Conservation (phyloP, 2,329 filamentous ascomycete genomes). For the Penicillium sp. region DNA sequence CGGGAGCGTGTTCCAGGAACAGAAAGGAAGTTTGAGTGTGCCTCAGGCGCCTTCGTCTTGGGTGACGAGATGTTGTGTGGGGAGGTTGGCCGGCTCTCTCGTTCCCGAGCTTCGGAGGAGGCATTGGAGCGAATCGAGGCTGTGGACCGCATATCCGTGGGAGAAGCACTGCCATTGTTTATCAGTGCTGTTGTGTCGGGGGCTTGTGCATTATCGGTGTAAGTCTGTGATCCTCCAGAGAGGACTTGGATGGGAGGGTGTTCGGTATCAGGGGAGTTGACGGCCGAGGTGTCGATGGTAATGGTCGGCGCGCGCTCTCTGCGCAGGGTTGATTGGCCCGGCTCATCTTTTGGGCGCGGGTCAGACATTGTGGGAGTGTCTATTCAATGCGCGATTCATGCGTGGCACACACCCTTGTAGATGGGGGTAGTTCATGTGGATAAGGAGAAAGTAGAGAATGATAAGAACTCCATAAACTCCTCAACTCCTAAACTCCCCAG, state of each 20-base stretch:
- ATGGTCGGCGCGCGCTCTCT: conserved; percentile 54
- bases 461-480: not conserved
- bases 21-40: conserved; percentile 58
- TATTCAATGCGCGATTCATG: conserved; percentile 21
- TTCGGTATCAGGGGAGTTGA: conserved; percentile 42
- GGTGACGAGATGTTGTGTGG: conserved; percentile 69
- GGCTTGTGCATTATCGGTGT: conserved; percentile 37
- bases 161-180: conserved; percentile 38
- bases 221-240: conserved; percentile 40
- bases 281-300: conserved; percentile 58
- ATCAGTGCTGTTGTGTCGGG: conserved; percentile 32
- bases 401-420: conserved; percentile 4
- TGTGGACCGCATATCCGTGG: conserved; percentile 53
- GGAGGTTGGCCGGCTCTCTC: conserved; percentile 61
- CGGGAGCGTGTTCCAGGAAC: conserved; percentile 64
- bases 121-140: conserved; percentile 55
- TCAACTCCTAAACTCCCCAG: not conserved
- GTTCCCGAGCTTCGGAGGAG: conserved; percentile 58
- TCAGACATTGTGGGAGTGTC: conserved; percentile 31
- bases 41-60: conserved; percentile 52
- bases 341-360: conserved; percentile 24
- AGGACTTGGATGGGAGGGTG: conserved; percentile 36
- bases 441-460: not conserved
- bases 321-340: conserved; percentile 32
- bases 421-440: conserved; percentile 12